phyloP scores from a whole-genome alignment of 208 protist genomes.

The Lotmaria passim region DNA sequence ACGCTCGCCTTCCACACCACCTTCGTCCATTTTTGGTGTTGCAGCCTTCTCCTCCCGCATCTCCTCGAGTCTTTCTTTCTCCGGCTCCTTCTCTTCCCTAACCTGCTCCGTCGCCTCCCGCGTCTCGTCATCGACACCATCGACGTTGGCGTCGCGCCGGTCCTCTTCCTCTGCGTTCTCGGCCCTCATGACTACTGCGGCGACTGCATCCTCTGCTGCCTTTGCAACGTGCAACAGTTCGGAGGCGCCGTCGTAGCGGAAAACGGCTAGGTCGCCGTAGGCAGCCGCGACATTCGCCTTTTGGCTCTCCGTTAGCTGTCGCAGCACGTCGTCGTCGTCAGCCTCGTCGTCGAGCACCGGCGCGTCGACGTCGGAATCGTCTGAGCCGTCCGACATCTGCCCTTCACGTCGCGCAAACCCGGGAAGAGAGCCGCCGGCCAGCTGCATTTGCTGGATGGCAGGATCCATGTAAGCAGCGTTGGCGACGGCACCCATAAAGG shows the following conservation, averaged over 20 bases:
- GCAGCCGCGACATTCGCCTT: slow-evolving; percentile 43
- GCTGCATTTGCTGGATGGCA: slow-evolving; percentile 25
- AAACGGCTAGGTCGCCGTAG: slow-evolving; percentile 76
- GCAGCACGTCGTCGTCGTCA: slow-evolving; percentile 42
- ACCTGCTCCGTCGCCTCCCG: background rate
- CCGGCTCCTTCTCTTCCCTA: slow-evolving; percentile 3
- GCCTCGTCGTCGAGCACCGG: slow-evolving; percentile 33
- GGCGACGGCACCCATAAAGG: background rate
- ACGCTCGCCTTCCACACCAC: slow-evolving; percentile 5
- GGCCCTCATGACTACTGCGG: background rate
- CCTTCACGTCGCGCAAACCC: slow-evolving; percentile 40
- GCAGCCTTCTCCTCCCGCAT: background rate
- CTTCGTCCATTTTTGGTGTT: background rate
- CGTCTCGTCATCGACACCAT: background rate
- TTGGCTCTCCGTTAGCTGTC: slow-evolving; percentile 59
- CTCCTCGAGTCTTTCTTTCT: background rate
- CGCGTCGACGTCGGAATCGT: slow-evolving; percentile 32
- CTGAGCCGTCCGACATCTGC: slow-evolving; percentile 19
- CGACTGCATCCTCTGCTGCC: slow-evolving; percentile 16
- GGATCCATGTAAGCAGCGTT: slow-evolving; percentile 21
- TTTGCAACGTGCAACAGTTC: slow-evolving; percentile 34
- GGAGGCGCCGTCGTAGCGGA: slow-evolving; percentile 42
- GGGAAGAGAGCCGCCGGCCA: slow-evolving; percentile 29
- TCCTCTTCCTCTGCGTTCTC: background rate
- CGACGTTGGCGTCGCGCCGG: background rate